These are phyloP conservation scores for Mucor lusitanicus DNA, from an alignment of 371 early-diverging fungal genomes.

Conservation along the genomic window DNA sequence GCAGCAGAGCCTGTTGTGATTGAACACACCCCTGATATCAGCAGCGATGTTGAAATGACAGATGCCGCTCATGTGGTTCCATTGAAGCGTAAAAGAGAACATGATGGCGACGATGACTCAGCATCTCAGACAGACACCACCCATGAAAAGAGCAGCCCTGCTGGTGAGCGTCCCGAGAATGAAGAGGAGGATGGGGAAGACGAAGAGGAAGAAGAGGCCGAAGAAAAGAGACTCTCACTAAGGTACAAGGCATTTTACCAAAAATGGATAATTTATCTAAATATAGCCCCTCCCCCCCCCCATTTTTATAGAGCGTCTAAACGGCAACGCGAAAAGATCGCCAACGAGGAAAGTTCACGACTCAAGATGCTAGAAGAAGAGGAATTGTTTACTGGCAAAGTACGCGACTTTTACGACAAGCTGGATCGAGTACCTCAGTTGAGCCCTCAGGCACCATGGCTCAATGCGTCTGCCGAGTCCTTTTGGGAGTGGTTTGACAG, in stretches of 20 bases:
- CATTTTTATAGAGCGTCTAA: constrained; percentile 53
- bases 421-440: constrained; percentile 13
- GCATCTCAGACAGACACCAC: neutral
- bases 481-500: constrained; percentile 49
- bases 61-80: neutral
- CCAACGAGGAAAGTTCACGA: constrained; percentile 55
- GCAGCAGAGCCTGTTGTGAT: neutral
- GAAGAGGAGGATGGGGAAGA: constrained; percentile 18
- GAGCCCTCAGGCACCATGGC: constrained; percentile 13
- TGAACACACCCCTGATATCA: neutral
- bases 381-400: constrained; percentile 27
- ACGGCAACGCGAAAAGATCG: constrained; percentile 57
- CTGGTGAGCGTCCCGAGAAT: constrained; percentile 12
- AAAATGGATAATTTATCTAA: neutral
- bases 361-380: constrained; percentile 60
- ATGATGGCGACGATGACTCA: neutral
- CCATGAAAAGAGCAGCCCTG: neutral
- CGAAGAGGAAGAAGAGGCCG: constrained; percentile 33
- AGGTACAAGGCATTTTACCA: constrained; percentile 36
- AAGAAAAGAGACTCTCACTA: constrained; percentile 53
- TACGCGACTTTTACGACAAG: constrained; percentile 40
- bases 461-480: neutral
- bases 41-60: neutral
- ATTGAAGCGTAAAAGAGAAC: neutral
- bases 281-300: neutral